phyloP scores from a whole-genome alignment of 2,329 filamentous ascomycete species.

The Akanthomyces muscarius region DNA sequence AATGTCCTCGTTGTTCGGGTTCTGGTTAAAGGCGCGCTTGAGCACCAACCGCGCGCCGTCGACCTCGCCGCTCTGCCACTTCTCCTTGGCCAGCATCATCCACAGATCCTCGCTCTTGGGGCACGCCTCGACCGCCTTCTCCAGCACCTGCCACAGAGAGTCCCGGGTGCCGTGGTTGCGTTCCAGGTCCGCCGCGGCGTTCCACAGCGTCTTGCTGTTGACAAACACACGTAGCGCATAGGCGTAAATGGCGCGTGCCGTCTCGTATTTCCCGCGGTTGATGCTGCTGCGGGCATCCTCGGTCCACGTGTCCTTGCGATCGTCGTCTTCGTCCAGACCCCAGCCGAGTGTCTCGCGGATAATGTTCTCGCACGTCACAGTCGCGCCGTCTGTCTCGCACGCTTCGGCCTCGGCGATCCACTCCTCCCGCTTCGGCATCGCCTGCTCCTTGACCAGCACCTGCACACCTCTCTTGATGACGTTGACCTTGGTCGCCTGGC shows the following conservation, averaged over 20 bases:
- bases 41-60: constrained; percentile 83
- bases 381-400: constrained; percentile 86
- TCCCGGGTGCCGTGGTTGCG: constrained; percentile 83
- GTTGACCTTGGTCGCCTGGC: constrained; percentile 73
- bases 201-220: constrained; percentile 83
- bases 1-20: constrained; percentile 95
- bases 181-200: constrained; percentile 86
- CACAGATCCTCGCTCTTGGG: constrained; percentile 88
- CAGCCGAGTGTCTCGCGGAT: constrained; percentile 90
- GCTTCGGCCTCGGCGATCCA: constrained; percentile 95
- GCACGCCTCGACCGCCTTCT: constrained; percentile 91
- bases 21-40: constrained; percentile 86
- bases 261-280: constrained; percentile 78
- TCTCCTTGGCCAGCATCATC: constrained; percentile 95
- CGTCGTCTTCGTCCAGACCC: constrained; percentile 91
- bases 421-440: constrained; percentile 95
- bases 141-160: constrained; percentile 76
- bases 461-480: constrained; percentile 95
- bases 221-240: constrained; percentile 87
- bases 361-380: constrained; percentile 82
- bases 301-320: constrained; percentile 92
- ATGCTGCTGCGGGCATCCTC: constrained; percentile 85
- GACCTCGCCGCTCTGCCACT: constrained; percentile 83
- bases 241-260: constrained; percentile 87
- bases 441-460: constrained; percentile 81